Percentiles rank a stretch among this genome's conserved stretches.
Evolutionary conservation across 73 alveolate species (phyloP).

Genomic region (Blepharisma japonicum): DNA sequence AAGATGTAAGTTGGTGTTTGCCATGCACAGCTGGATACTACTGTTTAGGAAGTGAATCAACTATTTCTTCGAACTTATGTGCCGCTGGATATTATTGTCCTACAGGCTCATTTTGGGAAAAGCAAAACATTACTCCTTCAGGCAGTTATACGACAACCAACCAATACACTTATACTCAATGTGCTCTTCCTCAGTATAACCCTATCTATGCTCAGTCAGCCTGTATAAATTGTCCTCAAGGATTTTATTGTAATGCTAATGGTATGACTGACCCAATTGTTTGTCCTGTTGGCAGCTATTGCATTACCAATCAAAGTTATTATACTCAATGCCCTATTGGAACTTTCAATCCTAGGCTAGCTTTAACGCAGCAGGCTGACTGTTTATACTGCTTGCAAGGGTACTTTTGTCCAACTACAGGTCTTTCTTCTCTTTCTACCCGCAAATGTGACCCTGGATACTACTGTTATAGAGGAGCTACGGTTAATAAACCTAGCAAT

Average conservation of each 20-base stretch:
- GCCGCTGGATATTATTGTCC: conserved; percentile 44
- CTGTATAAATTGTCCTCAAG: conserved; percentile 52
- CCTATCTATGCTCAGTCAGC: conserved; percentile 39
- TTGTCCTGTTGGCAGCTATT: conserved; percentile 66
- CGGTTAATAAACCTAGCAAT: conserved; percentile 32
- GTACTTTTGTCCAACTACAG: conserved; percentile 45
- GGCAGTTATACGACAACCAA: conserved; percentile 49
- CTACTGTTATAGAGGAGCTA: conserved; percentile 38
- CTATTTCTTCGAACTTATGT: conserved; percentile 33
- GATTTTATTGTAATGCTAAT: conserved; percentile 45
- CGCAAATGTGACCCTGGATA: conserved; percentile 62
- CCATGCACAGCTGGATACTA: conserved; percentile 33
- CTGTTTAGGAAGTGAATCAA: conserved; percentile 39
- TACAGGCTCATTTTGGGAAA: conserved; percentile 25
- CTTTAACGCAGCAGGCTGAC: conserved; percentile 31
- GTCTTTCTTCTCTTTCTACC: conserved; percentile 34
- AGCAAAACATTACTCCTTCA: conserved; percentile 31
- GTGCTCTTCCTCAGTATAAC: conserved; percentile 38
- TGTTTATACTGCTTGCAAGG: conserved; percentile 58
- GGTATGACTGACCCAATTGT: conserved; percentile 38
- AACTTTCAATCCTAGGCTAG: conserved; percentile 48
- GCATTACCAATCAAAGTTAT: conserved; percentile 34
- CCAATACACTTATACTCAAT: conserved; percentile 34
- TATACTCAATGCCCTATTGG: conserved; percentile 60
- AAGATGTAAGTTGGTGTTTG: conserved; percentile 37